A percentile compares a stretch with the other conserved stretches of the same genome.
These are phyloP conservation scores for Elsinoe necatrix DNA, from an alignment of 2,329 filamentous ascomycete species.

Conservation along the genomic window DNA sequence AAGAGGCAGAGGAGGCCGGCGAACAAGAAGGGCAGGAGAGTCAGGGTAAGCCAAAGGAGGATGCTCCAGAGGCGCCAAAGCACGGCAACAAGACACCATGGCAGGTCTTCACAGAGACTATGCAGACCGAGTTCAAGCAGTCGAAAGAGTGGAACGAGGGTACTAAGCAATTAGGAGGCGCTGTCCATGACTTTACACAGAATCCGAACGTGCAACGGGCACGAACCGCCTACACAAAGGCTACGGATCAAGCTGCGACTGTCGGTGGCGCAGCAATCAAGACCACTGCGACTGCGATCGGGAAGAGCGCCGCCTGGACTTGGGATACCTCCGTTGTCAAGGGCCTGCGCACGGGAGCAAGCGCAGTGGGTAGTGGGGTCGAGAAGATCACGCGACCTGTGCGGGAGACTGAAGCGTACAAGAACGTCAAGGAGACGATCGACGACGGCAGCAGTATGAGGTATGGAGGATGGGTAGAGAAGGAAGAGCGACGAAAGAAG, in stretches of 20 bases:
- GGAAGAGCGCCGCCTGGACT: constrained; percentile 88
- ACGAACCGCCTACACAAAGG: constrained; percentile 76
- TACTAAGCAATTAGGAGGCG: constrained; percentile 85
- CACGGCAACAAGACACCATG: constrained; percentile 97
- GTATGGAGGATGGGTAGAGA: constrained; percentile 95
- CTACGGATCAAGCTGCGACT: constrained; percentile 71
- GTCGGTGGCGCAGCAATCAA: constrained; percentile 75
- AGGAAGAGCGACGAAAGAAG: constrained; percentile 78
- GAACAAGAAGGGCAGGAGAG: constrained; percentile 41
- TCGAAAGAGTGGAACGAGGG: constrained; percentile 99
- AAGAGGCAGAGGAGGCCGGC: constrained; percentile 36
- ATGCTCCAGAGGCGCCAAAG: constrained; percentile 74
- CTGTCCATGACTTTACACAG: constrained; percentile 83
- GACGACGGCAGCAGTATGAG: constrained; percentile 93
- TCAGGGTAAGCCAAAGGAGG: constrained; percentile 53
- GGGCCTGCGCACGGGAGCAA: constrained; percentile 77
- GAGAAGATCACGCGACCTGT: constrained; percentile 95
- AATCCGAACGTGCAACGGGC: constrained; percentile 84
- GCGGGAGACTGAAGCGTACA: constrained; percentile 87
- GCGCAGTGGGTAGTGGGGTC: constrained; percentile 73
- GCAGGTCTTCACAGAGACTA: constrained; percentile 98
- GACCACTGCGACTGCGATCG: constrained; percentile 75
- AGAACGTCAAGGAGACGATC: constrained; percentile 86
- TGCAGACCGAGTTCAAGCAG: constrained; percentile 85
- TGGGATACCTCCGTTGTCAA: constrained; percentile 95